These are phyloP conservation scores for Mrakia hoshinonis DNA, from an alignment of 768 basidiomycete species.

Conservation along the genomic window DNA sequence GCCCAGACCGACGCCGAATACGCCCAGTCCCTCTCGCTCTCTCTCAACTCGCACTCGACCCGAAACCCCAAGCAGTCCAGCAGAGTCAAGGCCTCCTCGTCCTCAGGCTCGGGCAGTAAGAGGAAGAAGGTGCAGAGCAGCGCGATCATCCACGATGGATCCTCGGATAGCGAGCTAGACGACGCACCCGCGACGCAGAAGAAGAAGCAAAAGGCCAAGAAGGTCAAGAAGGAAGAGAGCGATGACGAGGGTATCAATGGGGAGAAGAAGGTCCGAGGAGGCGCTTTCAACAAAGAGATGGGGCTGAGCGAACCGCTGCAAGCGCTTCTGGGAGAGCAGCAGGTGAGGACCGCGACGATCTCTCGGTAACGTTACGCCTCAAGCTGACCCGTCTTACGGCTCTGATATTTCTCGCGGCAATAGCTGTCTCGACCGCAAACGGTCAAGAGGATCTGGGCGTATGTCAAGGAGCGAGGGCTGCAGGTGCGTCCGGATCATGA, in stretches of 20 bases:
- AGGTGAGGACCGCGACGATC: constrained; percentile 54
- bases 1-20: not conserved
- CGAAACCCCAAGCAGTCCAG: not conserved
- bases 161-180: not conserved
- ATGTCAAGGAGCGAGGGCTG: constrained; percentile 15
- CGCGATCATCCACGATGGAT: not conserved
- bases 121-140: not conserved
- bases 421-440: constrained; percentile 18
- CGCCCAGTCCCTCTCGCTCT: constrained; percentile 7
- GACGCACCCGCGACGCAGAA: constrained; percentile 35
- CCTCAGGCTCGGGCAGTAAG: not conserved
- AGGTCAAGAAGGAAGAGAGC: constrained; percentile 50
- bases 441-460: constrained; percentile 25
- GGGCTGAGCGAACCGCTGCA: constrained; percentile 42
- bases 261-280: constrained; percentile 27
- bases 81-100: not conserved
- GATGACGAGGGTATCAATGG: constrained; percentile 13
- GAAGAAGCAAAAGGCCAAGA: constrained; percentile 41
- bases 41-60: constrained; percentile 9
- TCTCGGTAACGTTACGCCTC: not conserved
- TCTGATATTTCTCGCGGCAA: not conserved
- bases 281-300: constrained; percentile 46
- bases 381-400: not conserved
- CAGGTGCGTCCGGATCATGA: not conserved
- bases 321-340: constrained; percentile 42